phyloP scores from a whole-genome alignment of 306 rosid species.

The Arachis stenosperma region DNA sequence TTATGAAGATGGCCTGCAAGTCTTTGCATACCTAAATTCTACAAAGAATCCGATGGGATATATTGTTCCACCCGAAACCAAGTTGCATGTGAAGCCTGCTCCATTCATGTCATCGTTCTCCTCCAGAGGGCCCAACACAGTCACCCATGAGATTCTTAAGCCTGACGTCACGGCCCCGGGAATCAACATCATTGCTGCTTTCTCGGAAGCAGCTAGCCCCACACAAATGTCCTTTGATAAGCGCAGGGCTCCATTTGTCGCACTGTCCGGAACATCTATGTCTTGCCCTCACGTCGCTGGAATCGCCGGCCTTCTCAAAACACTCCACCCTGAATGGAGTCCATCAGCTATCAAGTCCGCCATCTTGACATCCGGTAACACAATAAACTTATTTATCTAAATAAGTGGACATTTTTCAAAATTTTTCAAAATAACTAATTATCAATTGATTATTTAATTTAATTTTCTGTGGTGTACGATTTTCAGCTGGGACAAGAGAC shows the following conservation, averaged over 20 bases:
- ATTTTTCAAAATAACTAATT: too few relatives aligned
- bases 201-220: constrained; percentile 50
- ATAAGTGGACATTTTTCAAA: too few relatives aligned
- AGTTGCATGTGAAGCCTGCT: constrained; percentile 51
- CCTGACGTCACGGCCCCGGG: constrained; percentile 87
- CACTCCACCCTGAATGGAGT: constrained; percentile 65
- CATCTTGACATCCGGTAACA: constrained; percentile 63
- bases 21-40: constrained; percentile 57
- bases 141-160: constrained; percentile 63
- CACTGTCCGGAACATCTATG: constrained; percentile 83
- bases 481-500: constrained; percentile 53
- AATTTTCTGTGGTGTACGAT: not conserved
- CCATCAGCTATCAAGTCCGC: constrained; percentile 71
- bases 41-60: constrained; percentile 59
- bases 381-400: too few relatives aligned
- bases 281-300: constrained; percentile 85
- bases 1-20: constrained; percentile 51
- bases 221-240: constrained; percentile 43
- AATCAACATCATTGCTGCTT: constrained; percentile 71
- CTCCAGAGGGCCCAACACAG: constrained; percentile 65
- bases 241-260: constrained; percentile 53
- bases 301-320: constrained; percentile 68
- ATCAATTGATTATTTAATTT: too few relatives aligned
- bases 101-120: constrained; percentile 77
- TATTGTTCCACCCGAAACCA: constrained; percentile 49